Percentiles rank a stretch among this genome's conserved stretches.
These are phyloP conservation scores for Purshia tridentata DNA, from an alignment of 306 rosid species.

Conservation along the genomic window DNA sequence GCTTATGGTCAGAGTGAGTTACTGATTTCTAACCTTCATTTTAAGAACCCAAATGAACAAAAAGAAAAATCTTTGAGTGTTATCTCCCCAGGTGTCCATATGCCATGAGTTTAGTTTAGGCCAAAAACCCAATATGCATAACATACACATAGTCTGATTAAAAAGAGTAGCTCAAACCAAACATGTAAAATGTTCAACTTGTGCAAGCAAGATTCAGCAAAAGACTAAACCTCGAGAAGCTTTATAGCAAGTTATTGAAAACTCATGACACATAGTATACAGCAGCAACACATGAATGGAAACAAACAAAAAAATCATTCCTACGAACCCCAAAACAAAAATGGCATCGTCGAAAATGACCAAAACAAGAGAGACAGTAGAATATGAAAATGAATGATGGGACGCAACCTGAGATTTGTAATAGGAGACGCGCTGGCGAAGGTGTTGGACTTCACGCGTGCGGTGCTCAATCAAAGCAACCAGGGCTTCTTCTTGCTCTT, in stretches of 20 bases:
- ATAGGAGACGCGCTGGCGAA: slow-evolving; percentile 59
- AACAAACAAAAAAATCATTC: neutral
- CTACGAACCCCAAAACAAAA: neutral
- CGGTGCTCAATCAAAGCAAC: slow-evolving; percentile 88
- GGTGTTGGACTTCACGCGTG: slow-evolving; percentile 59
- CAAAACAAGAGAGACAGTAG: neutral
- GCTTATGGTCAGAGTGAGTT: neutral
- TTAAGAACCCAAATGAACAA: neutral
- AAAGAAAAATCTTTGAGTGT: neutral
- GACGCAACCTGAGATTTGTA: slow-evolving; percentile 62
- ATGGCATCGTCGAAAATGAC: neutral
- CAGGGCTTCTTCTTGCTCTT: slow-evolving; percentile 81
- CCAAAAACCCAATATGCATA: neutral
- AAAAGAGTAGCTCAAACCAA: neutral
- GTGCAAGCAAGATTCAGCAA: neutral
- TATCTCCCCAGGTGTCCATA: neutral
- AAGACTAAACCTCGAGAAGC: neutral
- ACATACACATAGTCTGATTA: neutral
- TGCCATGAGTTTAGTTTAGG: neutral
- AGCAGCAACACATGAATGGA: neutral
- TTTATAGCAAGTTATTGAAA: neutral
- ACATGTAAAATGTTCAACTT: neutral
- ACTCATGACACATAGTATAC: neutral
- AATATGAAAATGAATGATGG: neutral
- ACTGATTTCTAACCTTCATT: slow-evolving; percentile 1